Percentiles rank a stretch among this genome's conserved stretches.
Conservation (phyloP, 805 yeast genomes). For the Candida odintsovae region DNA sequence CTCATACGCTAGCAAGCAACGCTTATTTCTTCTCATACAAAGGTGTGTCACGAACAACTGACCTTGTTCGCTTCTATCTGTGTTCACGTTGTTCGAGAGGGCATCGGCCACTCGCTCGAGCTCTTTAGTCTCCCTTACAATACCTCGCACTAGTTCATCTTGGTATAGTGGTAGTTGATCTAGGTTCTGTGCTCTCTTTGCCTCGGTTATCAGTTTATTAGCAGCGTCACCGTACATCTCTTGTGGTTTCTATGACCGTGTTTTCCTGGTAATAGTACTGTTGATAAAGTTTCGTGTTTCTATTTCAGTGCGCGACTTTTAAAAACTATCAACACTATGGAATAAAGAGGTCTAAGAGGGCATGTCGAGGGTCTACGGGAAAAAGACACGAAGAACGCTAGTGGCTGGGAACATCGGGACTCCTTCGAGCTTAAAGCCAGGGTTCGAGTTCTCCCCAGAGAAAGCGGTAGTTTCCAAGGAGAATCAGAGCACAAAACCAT, state of each 20-base stretch:
- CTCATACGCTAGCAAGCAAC: conserved; percentile 85
- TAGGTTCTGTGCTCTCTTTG: conserved; percentile 68
- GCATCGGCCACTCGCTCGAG: conserved; percentile 52
- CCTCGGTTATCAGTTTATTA: conserved; percentile 76
- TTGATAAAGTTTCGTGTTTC: background rate
- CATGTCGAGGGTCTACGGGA: conserved; percentile 2
- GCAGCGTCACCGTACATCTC: conserved; percentile 88
- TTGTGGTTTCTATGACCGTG: background rate
- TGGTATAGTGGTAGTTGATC: conserved; percentile 66
- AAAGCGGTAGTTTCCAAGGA: background rate
- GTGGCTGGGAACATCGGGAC: background rate
- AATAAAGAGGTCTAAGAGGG: background rate
- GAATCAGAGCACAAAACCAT: background rate
- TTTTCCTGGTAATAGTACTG: background rate
- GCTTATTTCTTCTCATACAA: conserved; percentile 80
- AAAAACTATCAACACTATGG: background rate
- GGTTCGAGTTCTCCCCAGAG: background rate
- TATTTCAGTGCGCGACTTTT: background rate
- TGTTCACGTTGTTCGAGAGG: conserved; percentile 28
- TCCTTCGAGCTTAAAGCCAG: background rate
- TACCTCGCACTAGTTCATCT: conserved; percentile 61
- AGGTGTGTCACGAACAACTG: conserved; percentile 54
- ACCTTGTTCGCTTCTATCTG: conserved; percentile 48
- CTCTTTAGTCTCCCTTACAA: conserved; percentile 66
- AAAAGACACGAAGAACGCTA: background rate